Base-by-base conservation (phyloP, 2,329 filamentous ascomycete species). In the Diaporthe sp. region DNA sequence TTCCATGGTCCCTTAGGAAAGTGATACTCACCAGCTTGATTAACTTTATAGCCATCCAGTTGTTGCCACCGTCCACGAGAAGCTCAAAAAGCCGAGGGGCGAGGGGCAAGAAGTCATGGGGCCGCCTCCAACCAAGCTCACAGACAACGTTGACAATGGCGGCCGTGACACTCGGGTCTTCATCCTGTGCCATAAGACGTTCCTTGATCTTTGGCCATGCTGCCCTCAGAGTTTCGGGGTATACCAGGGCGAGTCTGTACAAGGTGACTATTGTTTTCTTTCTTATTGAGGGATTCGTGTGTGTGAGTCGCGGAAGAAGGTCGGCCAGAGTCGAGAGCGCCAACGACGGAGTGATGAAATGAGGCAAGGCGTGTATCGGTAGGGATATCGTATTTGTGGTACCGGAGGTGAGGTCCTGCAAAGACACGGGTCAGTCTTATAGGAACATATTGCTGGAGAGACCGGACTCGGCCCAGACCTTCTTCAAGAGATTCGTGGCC, bases 1-100 rank as follows among this genome's bases (percentile, higher is more conserved):
- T 9, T 31, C 22, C n/a, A 13, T 1, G 31, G 15, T n/a, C n/a
- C 2, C 7, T 4, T 13, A 25, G 10, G 42, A 47, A 79, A n/a
- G 76, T 72, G 31, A 25, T 25, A 86, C 91, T 79, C 84, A 96
- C 95, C 78, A 99, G 90, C 85, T 99, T 99, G 83, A 99, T 98
- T 77, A 99, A 91, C 84, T 99, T 99, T 83, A 99, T 99, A 76
- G 96, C 96, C 96, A 99, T 98, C 97, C 97, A 99, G 84, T 99
- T 99, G 85, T 99, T 98, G 51, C 94, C 94, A 74, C 95, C 93
- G 76, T 97, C 94, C 17, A 98, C 96, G 37, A 99, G 87, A 25
- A 99, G 89, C 82, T 98, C 96, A 81, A 98, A 99, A 37, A 99
- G 85, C 75, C 97, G 90, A 12, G 97, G 97, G 0, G 97, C 97